phyloP scores from a whole-genome alignment of 305 asterid species.

The Petunia hybrid region DNA sequence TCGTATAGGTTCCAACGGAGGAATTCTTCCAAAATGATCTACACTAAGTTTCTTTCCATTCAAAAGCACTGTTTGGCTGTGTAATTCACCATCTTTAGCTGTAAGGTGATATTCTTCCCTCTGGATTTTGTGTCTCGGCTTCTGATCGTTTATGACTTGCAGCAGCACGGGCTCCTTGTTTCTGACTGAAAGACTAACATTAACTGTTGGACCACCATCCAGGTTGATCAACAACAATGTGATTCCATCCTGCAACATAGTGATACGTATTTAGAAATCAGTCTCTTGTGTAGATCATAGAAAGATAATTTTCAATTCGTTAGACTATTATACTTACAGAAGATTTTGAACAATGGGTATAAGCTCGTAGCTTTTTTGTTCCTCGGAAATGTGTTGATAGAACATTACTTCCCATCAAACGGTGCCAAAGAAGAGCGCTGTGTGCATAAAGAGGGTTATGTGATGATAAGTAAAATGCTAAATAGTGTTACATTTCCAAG shows the following conservation, averaged over 20 bases:
- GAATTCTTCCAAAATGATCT: conserved; percentile 63
- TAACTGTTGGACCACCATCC: conserved; percentile 54
- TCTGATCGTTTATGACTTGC: background rate
- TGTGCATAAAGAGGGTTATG: conserved; percentile 24
- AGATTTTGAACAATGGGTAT: conserved; percentile 79
- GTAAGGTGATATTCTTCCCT: conserved; percentile 85
- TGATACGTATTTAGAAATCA: background rate
- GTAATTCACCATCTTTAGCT: conserved; percentile 73
- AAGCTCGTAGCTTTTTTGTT: conserved; percentile 66
- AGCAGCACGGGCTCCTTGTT: background rate
- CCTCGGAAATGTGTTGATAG: conserved; percentile 63
- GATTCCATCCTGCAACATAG: conserved; percentile 66
- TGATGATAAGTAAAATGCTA: background rate
- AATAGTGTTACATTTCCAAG: background rate
- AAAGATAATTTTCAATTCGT: background rate
- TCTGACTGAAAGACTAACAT: conserved; percentile 47
- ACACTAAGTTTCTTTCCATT: conserved; percentile 65
- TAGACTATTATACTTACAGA: conserved; percentile 53
- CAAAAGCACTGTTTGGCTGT: conserved; percentile 74
- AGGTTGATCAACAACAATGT: conserved; percentile 81
- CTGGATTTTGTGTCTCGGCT: conserved; percentile 27
- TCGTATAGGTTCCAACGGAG: conserved; percentile 58
- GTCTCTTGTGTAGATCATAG: background rate
- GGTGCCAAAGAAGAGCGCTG: conserved; percentile 96
- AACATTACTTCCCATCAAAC: conserved; percentile 78